phyloP scores from a whole-genome alignment of 1,284 basidiomycete genomes.

The Sporisorium iseilematis-ciliati region DNA sequence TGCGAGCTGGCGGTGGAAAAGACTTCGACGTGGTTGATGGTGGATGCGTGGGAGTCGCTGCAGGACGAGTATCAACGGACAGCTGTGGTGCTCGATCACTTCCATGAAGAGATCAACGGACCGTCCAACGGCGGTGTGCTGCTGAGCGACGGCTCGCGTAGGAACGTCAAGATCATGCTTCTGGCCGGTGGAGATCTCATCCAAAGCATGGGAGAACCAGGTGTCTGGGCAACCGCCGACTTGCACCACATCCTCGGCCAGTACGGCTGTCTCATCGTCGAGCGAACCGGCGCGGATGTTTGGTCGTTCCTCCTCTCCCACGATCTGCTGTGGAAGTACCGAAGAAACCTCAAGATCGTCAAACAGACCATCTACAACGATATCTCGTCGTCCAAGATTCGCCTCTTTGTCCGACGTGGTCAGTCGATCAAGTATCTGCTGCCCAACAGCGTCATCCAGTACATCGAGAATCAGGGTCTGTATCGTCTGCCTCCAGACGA shows the following conservation, averaged over 20 bases:
- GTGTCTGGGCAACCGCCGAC: conserved; percentile 95
- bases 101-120: conserved; percentile 91
- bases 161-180: conserved; percentile 80
- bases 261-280: conserved; percentile 94
- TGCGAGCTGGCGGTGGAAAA: conserved; percentile 69
- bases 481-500: conserved; percentile 47
- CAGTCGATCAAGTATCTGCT: conserved; percentile 93
- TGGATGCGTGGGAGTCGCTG: conserved; percentile 95
- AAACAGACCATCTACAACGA: conserved; percentile 96
- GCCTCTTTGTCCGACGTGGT: conserved; percentile 88
- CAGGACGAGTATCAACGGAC: conserved; percentile 91
- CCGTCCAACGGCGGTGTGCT: conserved; percentile 58
- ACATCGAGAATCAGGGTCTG: conserved; percentile 85
- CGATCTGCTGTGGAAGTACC: conserved; percentile 73
- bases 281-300: conserved; percentile 92
- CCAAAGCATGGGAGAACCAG: conserved; percentile 97
- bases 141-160: conserved; percentile 58
- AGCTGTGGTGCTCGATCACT: conserved; percentile 94
- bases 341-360: conserved; percentile 88
- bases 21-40: conserved; percentile 76
- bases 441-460: conserved; percentile 90
- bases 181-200: conserved; percentile 97
- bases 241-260: conserved; percentile 95
- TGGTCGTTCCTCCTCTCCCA: conserved; percentile 75
- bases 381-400: conserved; percentile 76